Evolutionary conservation across 2,329 filamentous ascomycete genomes (phyloP), one percentile per base, ranked within the genome.

Genomic region (Pyrenochaeta sp.): DNA sequence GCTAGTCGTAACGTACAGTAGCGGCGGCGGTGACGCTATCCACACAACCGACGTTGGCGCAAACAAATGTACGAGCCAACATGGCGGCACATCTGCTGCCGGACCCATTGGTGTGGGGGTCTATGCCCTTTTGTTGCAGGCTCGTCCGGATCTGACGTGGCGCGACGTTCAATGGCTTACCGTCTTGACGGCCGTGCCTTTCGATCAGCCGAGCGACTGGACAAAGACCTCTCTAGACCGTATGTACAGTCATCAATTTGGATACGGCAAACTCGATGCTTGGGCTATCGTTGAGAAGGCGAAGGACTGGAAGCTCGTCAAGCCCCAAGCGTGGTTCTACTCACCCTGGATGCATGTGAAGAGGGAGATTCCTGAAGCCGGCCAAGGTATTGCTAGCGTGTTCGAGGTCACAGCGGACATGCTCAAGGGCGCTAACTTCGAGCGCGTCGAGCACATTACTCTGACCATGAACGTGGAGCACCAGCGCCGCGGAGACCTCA

Each of bases 401-500:
- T 93, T 96, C 67, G 88, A 93, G 48, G 88, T 99, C 39, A 97
- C 92, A 0, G 78, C 87, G 52, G 88, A 93, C 22, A 92, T 93
- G 87, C 81, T 98, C 56, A 87, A 90, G 72, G 79, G 88, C 24
- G 92, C 92, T 66, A 99, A 99, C 73, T 77, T 99, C 13, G 92
- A 89, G 70, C 88, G 91, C 15, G 74, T 99, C 27, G 95, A 99
- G 81, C 95, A 99, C 79, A 91, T 99, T 36, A 98, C 94, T 0
- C 87, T 99, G 36, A 98, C 94, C 2, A 99, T 99, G 93, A 99
- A 99, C 71, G 85, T 97, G 25, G 86, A 91, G 53, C 95, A 99
- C 74, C 88, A 86, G 2, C 90, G 91, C 58, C 90, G 95, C 64
- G 95, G 95, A 55, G 95, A 99, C 75, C 78, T 99, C 27, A 97